Conservation (phyloP, 768 basidiomycete species). For the Kondoa malvinella region DNA sequence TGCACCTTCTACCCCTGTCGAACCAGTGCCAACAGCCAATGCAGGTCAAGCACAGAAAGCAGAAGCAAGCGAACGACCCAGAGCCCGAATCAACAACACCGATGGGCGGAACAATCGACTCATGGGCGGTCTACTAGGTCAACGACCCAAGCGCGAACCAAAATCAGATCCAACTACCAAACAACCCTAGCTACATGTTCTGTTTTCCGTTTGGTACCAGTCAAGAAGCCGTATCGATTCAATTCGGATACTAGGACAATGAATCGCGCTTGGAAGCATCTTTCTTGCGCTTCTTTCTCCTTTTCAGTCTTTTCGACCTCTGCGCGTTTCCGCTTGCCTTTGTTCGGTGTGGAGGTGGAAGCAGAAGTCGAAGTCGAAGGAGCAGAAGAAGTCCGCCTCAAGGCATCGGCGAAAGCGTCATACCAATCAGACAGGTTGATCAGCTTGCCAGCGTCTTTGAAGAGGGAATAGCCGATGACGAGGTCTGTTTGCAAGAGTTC, state of each 20-base stretch:
- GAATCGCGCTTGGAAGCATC: conserved; percentile 24
- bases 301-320: conserved; percentile 11
- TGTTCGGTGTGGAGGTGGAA: background rate
- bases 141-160: background rate
- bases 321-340: background rate
- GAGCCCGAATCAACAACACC: background rate
- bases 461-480: background rate
- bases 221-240: conserved; percentile 23
- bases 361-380: background rate
- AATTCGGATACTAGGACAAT: conserved; percentile 22
- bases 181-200: conserved; percentile 26
- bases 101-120: background rate
- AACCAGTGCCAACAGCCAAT: background rate
- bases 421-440: conserved; percentile 27
- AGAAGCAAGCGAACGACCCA: background rate
- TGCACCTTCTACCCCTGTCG: background rate
- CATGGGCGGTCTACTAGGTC: background rate
- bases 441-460: conserved; percentile 20
- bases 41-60: background rate
- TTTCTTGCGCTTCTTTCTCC: background rate
- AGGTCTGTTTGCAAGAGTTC: background rate
- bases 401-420: conserved; percentile 17
- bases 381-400: background rate
- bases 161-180: conserved; percentile 14
- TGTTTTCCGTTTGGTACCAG: conserved; percentile 22